Base-by-base conservation (phyloP, 495 filamentous ascomycete species). In the Neurospora sp. region DNA sequence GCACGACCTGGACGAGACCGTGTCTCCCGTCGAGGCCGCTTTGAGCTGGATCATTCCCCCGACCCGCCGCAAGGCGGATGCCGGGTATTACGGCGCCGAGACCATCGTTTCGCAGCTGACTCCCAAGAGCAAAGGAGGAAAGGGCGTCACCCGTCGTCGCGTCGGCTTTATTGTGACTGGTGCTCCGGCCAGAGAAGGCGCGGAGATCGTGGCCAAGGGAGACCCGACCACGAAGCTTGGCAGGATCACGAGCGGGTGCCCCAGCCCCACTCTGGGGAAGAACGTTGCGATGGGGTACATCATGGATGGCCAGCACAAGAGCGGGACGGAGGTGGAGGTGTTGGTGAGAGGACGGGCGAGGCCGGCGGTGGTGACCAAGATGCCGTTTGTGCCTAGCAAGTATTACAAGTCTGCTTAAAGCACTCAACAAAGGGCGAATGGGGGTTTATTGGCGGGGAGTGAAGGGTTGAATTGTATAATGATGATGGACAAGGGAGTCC, bases 251-350 rank as follows among this genome's bases (percentile, higher is more conserved):
- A 95, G 92, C 70, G 96, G 96, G 8, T 91, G 94, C 74, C 96
- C 96, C 0, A 94, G 91, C 76, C 96, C 95, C 7, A 92, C 90
- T 1, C 84, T 97, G 20, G 90, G 89, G 35, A 90, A 89, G 79
- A 98, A 98, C 78, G 94, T 99, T 71, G 94, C 96, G 53, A 99
- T 99, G 96, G 96, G 91, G 0, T 99, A 98, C 79, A 84, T 99
- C 74, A 89, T 90, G 82, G 87, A 90, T 74, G 94, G 93, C 0
- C 79, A 90, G 77, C 92, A 97, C 76, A 97, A 96, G 87, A 85
- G 88, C 68, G 96, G 94, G 7, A 98, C 95, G 0, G 90, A 94
- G 80, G 85, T 98, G 2, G 87, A 87, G 20, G 90, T 97, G 12
- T 74, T 92, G 72, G 92, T 99, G 1, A 85, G 96, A 40, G 96